Conservation (phyloP, 2,329 filamentous ascomycete species). For the Xylaria sp. region DNA sequence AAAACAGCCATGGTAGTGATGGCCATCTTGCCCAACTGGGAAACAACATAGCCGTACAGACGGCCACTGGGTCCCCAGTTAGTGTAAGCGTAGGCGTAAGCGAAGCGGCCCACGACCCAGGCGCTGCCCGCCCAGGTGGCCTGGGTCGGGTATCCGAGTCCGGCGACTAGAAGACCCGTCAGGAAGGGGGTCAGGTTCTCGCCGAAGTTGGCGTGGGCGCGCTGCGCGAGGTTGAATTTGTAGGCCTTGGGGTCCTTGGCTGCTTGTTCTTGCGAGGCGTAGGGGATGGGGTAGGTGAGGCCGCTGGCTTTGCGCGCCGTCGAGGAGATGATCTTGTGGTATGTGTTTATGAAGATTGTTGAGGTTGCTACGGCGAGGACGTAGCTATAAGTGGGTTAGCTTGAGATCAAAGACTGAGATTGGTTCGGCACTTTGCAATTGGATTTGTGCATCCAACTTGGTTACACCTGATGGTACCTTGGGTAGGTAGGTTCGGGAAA, state of each 20-base stretch:
- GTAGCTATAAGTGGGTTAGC: slow-evolving; percentile 57
- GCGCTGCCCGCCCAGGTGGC: slow-evolving; percentile 60
- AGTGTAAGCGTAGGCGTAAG: slow-evolving; percentile 68
- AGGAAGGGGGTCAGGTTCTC: slow-evolving; percentile 69
- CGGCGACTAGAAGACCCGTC: slow-evolving; percentile 63
- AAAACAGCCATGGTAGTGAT: slow-evolving; percentile 59
- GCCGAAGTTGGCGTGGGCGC: slow-evolving; percentile 67
- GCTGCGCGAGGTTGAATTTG: slow-evolving; percentile 67
- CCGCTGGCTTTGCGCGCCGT: slow-evolving; percentile 62
- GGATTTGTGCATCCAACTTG: background rate
- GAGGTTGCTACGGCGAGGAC: slow-evolving; percentile 68
- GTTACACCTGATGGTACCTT: background rate
- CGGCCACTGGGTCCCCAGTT: slow-evolving; percentile 59
- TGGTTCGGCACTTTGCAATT: background rate
- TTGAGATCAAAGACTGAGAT: background rate
- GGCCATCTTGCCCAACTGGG: slow-evolving; percentile 50
- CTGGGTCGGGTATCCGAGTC: slow-evolving; percentile 63
- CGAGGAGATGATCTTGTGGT: slow-evolving; percentile 61
- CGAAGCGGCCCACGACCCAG: slow-evolving; percentile 63
- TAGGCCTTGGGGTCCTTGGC: slow-evolving; percentile 64
- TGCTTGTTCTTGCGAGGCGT: slow-evolving; percentile 65
- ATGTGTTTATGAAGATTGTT: slow-evolving; percentile 66
- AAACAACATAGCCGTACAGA: slow-evolving; percentile 51
- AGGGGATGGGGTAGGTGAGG: slow-evolving; percentile 66
- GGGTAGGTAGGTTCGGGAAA: background rate